Percentiles rank a stretch among this genome's conserved stretches.
These are phyloP conservation scores for Pseudogymnoascus sp. DNA, from an alignment of 2,329 filamentous ascomycete species.

Conservation along the genomic window DNA sequence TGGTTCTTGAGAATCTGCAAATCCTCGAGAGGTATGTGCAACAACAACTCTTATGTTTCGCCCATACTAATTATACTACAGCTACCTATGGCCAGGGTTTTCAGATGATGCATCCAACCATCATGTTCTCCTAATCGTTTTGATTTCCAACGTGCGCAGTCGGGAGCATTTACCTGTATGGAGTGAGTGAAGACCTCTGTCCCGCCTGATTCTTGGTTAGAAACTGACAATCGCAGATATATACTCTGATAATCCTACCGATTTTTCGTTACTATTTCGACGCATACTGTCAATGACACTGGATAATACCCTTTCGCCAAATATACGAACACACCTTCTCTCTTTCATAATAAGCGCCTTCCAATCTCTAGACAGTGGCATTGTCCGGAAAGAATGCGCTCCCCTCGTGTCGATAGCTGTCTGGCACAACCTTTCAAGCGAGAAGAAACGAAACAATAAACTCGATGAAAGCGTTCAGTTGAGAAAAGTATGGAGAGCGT, in stretches of 20 bases:
- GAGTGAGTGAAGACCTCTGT: slow-evolving; percentile 44
- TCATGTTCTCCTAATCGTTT: slow-evolving; percentile 77
- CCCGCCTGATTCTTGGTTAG: neutral
- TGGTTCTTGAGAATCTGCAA: slow-evolving; percentile 83
- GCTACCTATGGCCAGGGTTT: slow-evolving; percentile 93
- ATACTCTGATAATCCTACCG: slow-evolving; percentile 67
- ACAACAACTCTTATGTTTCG: neutral
- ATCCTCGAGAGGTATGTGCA: slow-evolving; percentile 65
- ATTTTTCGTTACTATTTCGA: slow-evolving; percentile 84
- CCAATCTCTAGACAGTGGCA: slow-evolving; percentile 79
- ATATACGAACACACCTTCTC: slow-evolving; percentile 73
- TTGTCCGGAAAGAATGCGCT: slow-evolving; percentile 93
- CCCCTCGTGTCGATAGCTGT: slow-evolving; percentile 89
- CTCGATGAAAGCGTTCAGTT: slow-evolving; percentile 67
- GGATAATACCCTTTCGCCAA: slow-evolving; percentile 56
- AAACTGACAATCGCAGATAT: slow-evolving; percentile 41
- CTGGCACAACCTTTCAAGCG: slow-evolving; percentile 86
- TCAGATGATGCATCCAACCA: slow-evolving; percentile 82
- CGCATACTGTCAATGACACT: slow-evolving; percentile 82
- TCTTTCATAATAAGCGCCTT: slow-evolving; percentile 87
- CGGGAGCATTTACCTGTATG: slow-evolving; percentile 82
- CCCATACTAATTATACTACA: slow-evolving; percentile 28
- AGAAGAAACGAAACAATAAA: slow-evolving; percentile 62
- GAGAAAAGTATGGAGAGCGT: slow-evolving; percentile 84
- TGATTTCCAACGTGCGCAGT: slow-evolving; percentile 82